phyloP scores from a whole-genome alignment of 768 basidiomycete genomes.

The Tricholoma furcatifolium region DNA sequence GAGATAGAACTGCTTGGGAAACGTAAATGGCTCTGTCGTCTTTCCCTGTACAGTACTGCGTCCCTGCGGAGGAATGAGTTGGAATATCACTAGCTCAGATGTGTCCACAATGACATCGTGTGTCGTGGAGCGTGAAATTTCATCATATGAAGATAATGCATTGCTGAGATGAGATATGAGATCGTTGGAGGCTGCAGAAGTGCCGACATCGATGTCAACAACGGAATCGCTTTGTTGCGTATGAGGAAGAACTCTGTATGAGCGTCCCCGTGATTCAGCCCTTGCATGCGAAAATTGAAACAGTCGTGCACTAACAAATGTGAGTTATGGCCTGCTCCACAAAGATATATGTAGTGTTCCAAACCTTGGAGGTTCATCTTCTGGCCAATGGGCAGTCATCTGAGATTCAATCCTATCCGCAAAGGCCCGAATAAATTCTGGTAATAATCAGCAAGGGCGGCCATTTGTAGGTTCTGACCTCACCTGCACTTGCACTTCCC shows the following conservation, averaged over 20 bases:
- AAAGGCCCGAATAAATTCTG: conserved; percentile 52
- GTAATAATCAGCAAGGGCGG: conserved; percentile 3
- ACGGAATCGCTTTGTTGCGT: conserved; percentile 37
- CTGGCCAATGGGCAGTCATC: conserved; percentile 34
- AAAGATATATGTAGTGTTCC: not conserved
- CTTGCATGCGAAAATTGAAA: conserved; percentile 58
- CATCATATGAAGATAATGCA: conserved; percentile 33
- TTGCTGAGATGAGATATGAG: conserved; percentile 56
- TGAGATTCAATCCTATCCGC: conserved; percentile 43
- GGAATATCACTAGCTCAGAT: conserved; percentile 64
- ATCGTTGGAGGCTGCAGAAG: conserved; percentile 44
- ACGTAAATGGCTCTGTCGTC: conserved; percentile 47
- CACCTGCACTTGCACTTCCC: conserved; percentile 16
- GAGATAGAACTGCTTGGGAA: conserved; percentile 65
- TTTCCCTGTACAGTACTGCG: conserved; percentile 20
- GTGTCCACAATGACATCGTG: conserved; percentile 63
- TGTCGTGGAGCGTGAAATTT: conserved; percentile 22
- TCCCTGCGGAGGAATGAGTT: conserved; percentile 26
- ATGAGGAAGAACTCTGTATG: conserved; percentile 19
- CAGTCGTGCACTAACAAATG: conserved; percentile 32
- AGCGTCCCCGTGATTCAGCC: conserved; percentile 32
- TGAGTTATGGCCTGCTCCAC: not conserved
- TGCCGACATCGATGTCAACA: conserved; percentile 52
- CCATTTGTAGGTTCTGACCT: conserved; percentile 11
- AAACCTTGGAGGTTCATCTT: conserved; percentile 35